Base-by-base conservation (phyloP, 441 rosid genomes). In the Daphne laureola region DNA sequence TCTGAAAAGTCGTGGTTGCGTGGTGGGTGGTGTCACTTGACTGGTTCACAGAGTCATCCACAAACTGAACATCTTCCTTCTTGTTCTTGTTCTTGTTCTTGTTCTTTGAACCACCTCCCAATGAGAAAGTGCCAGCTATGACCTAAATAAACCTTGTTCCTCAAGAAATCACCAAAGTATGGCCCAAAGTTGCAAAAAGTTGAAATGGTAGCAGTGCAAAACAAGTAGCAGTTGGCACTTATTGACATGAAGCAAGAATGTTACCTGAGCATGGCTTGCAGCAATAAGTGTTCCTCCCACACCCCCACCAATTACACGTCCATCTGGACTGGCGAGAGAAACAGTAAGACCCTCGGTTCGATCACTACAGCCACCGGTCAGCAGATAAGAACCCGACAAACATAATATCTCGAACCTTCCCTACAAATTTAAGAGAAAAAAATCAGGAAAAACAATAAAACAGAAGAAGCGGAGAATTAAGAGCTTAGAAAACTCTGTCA, bases 221-320 rank as follows among this genome's bases (percentile, higher is more conserved):
- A 5, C 11, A 31, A 31, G 7, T 31, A 31, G 9, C 36, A 31
- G 9, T 31, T 31, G 36, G 36, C 9, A 31, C 0, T 31, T 31
- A 8, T 7, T 7, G 8, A 49, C 18, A 12, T 21, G 40, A 1
- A 43, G 42, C 18, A 12, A 27, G 41, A 1, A 43, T 50, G 35
- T 53, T 68, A 86, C 98, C 90, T 92, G 96, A 67, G 84, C 96
- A 2, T 74, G 82, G 63, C 87, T 78, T 50, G 94, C 98, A 17
- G 98, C 97, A 36, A 89, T 81, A 25, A 92, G 84, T 75, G 83
- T 68, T 45, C 96, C 96, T 4, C 90, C 96, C 41, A 86, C 80
- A 54, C 88, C 92, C 55, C 98, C 98, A 54, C 98, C 98, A 58
- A 86, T 81, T 62, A 89, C 88, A 12, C 84, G 94, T n/a, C 96